A percentile compares a stretch with the other conserved stretches of the same genome.
Evolutionary conservation across 352 stramenopile species (phyloP).

Genomic region (Globisporangium uncinulatum): DNA sequence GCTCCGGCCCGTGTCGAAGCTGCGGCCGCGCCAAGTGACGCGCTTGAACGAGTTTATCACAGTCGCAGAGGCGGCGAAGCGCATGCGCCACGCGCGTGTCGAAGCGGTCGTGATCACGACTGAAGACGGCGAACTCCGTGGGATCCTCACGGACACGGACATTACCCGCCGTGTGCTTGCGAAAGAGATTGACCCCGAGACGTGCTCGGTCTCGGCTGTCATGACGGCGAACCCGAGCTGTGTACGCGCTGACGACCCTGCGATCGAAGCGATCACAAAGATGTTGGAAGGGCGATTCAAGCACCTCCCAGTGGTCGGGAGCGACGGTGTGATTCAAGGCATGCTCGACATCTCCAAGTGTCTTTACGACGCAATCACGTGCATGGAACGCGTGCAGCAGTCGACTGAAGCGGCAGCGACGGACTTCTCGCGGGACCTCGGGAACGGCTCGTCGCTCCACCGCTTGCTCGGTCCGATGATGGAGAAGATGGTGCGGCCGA

Average conservation of each 20-base stretch:
- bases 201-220: slow-evolving; percentile 68
- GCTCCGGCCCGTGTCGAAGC: slow-evolving; percentile 70
- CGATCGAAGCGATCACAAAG: slow-evolving; percentile 84
- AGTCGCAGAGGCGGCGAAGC: slow-evolving; percentile 73
- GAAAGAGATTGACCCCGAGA: slow-evolving; percentile 75
- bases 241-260: slow-evolving; percentile 73
- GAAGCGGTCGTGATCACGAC: slow-evolving; percentile 86
- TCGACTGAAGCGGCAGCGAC: slow-evolving; percentile 71
- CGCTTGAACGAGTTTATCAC: slow-evolving; percentile 86
- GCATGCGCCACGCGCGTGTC: slow-evolving; percentile 75
- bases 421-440: slow-evolving; percentile 78
- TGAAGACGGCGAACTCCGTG: slow-evolving; percentile 70
- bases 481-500: slow-evolving; percentile 87
- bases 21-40: slow-evolving; percentile 73
- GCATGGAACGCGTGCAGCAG: slow-evolving; percentile 84
- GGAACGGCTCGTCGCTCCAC: slow-evolving; percentile 61
- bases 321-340: slow-evolving; percentile 62
- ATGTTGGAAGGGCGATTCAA: slow-evolving; percentile 88
- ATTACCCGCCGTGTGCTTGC: slow-evolving; percentile 80
- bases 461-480: slow-evolving; percentile 80
- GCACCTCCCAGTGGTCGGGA: slow-evolving; percentile 75
- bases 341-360: slow-evolving; percentile 91
- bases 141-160: slow-evolving; percentile 85
- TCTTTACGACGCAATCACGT: slow-evolving; percentile 83
- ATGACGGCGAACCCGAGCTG: slow-evolving; percentile 84